Conservation (phyloP, 2,329 filamentous ascomycete species). For the Penicillium sp. region DNA sequence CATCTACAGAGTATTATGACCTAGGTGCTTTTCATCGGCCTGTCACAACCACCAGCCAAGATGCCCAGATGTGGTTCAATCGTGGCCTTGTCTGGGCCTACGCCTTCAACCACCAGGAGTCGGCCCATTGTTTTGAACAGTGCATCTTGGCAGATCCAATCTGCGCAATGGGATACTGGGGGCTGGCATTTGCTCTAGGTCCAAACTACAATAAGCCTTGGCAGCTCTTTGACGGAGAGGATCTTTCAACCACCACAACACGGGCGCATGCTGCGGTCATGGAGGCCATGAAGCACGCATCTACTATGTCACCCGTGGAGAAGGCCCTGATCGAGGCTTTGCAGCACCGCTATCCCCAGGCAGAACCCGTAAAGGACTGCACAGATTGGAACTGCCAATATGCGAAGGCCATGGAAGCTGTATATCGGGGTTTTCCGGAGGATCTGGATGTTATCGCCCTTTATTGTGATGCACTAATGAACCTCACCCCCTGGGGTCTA, state of each 20-base stretch:
- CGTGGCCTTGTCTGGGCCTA: slow-evolving; percentile 41
- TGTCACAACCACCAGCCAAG: slow-evolving; percentile 27
- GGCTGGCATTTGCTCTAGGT: slow-evolving; percentile 62
- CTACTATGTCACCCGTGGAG: slow-evolving; percentile 53
- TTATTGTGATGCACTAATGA: slow-evolving; percentile 67
- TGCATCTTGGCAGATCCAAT: slow-evolving; percentile 30
- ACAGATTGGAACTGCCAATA: slow-evolving; percentile 60
- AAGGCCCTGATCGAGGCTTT: slow-evolving; percentile 64
- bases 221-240: slow-evolving; percentile 65
- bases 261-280: slow-evolving; percentile 48
- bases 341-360: slow-evolving; percentile 59
- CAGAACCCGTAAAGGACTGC: slow-evolving; percentile 50
- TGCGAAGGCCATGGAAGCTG: slow-evolving; percentile 59
- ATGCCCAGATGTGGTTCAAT: slow-evolving; percentile 41
- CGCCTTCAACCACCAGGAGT: slow-evolving; percentile 42
- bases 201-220: slow-evolving; percentile 80
- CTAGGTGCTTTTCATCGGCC: slow-evolving; percentile 38
- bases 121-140: slow-evolving; percentile 34
- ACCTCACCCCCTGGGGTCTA: slow-evolving; percentile 63
- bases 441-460: slow-evolving; percentile 64
- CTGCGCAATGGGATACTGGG: slow-evolving; percentile 42
- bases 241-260: slow-evolving; percentile 44
- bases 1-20: slow-evolving; percentile 30
- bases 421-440: slow-evolving; percentile 53
- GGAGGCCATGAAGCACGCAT: slow-evolving; percentile 45